Evolutionary conservation across 352 stramenopile species (phyloP), one percentile per base, ranked within the genome.

Genomic region (Globisporangium orthogonon): DNA sequence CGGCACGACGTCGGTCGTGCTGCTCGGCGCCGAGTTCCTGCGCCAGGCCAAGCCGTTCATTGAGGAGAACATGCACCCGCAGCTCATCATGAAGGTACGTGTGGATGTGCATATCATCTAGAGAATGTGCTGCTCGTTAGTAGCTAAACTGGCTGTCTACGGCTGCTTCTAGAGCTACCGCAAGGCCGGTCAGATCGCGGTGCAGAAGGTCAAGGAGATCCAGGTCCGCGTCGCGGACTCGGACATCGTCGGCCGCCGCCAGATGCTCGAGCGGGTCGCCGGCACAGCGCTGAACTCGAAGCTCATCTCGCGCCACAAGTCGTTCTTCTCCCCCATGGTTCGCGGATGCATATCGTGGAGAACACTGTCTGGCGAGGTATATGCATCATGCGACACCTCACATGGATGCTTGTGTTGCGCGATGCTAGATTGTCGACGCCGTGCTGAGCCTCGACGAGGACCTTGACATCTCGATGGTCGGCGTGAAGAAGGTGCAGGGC

Each of bases 241-340:
- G 52, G 76, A 95, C 54, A 69, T 81, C 37, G 71, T 88, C n/a
- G 83, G 78, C 4, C 75, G 80, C 54, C 83, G 84, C 47, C 73
- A 94, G 62, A 91, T 98, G 78, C 78, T 98, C 7, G 84, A 97
- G 71, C 93, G 86, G 37, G 91, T 96, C 47, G 96, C 93, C 18
- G 91, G 88, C 44, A 99, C 97, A 13, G 96, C 97, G 44, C 81
- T 99, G 43, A 99, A 99, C 81, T 98, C 93, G 41, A 99, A 99
- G 88, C 81, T 99, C 28, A 99, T 99, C 66, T 88, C 91, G 33
- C 83, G 78, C 35, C 95, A 99, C 75, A 98, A 99, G 76, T 73
- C 95, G 33, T 94, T 99, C 56, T 99, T 99, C 69, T 93, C 96
- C 41, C 96, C 96, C 11, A 99, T 99, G 97, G 92, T 89, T 59